These are phyloP conservation scores for Ananas comosus DNA, from an alignment of 176 grass and related monocot species.

Conservation along the genomic window DNA sequence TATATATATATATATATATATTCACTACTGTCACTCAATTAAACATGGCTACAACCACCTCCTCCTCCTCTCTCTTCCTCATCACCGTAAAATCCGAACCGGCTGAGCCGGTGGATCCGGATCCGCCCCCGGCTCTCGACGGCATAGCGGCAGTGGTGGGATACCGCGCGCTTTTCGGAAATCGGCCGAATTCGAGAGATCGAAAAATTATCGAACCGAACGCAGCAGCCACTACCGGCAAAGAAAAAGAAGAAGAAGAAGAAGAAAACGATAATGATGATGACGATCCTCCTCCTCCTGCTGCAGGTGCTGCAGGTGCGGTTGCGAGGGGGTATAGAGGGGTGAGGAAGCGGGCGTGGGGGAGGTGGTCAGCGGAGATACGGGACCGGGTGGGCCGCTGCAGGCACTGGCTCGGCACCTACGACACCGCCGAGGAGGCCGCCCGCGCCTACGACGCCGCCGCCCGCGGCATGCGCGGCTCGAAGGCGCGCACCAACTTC, in stretches of 20 bases:
- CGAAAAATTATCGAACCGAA: neutral
- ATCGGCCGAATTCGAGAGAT: neutral
- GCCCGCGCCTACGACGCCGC: neutral
- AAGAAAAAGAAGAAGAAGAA: too few relatives aligned
- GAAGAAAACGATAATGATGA: too few relatives aligned
- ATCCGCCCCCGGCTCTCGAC: conserved; percentile 1
- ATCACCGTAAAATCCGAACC: too few relatives aligned
- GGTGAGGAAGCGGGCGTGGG: conserved; percentile 22
- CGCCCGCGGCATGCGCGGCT: conserved; percentile 6
- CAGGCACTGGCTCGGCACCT: conserved; percentile 15
- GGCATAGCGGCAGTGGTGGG: conserved; percentile 16
- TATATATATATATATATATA: too few relatives aligned
- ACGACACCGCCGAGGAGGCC: conserved; percentile 19
- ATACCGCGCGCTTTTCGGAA: conserved; percentile 14
- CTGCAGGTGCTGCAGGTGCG: neutral
- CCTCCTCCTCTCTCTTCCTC: too few relatives aligned
- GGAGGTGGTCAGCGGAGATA: conserved; percentile 22
- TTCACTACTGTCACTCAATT: too few relatives aligned
- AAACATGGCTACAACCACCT: too few relatives aligned
- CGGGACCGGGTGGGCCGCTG: conserved; percentile 21
- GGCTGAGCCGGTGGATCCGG: too few relatives aligned
- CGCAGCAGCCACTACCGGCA: neutral
- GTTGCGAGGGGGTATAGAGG: conserved; percentile 1
- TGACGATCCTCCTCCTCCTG: neutral
- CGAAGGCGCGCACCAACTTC: conserved; percentile 22